Conservation (phyloP, 768 basidiomycete genomes). For the button mushroom (Agaricus bisporus) region DNA sequence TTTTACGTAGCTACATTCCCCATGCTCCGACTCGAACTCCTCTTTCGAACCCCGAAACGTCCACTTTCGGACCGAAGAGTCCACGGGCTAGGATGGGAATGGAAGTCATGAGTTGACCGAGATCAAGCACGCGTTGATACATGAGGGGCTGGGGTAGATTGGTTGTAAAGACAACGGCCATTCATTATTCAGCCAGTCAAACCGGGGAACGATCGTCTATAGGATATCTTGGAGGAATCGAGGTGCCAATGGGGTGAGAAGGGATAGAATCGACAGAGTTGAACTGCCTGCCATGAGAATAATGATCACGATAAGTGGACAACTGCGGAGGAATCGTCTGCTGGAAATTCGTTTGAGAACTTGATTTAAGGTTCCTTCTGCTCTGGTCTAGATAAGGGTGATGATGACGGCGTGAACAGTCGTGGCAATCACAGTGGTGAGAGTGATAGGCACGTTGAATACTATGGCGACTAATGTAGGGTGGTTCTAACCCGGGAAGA, state of each 20-base stretch:
- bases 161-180: background rate
- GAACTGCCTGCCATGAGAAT: background rate
- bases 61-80: background rate
- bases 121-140: conserved; percentile 10
- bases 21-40: too few species aligned
- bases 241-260: background rate
- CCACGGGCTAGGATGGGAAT: background rate
- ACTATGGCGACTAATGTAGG: conserved; percentile 6
- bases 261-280: background rate
- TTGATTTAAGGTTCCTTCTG: conserved; percentile 4
- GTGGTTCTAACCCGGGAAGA: conserved; percentile 1
- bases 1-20: too few species aligned
- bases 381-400: background rate
- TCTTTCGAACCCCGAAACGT: too few species aligned
- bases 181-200: background rate
- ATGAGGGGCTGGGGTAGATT: conserved; percentile 4
- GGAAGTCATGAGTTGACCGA: background rate
- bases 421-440: conserved; percentile 1
- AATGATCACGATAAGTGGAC: background rate
- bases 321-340: conserved; percentile 1
- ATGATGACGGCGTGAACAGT: background rate
- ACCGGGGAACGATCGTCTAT: background rate
- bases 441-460: background rate
- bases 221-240: conserved; percentile 8
- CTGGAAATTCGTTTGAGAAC: background rate